These are phyloP conservation scores for Trichophyton schoenleinii DNA, from an alignment of 2,329 filamentous ascomycete species.

Conservation along the genomic window DNA sequence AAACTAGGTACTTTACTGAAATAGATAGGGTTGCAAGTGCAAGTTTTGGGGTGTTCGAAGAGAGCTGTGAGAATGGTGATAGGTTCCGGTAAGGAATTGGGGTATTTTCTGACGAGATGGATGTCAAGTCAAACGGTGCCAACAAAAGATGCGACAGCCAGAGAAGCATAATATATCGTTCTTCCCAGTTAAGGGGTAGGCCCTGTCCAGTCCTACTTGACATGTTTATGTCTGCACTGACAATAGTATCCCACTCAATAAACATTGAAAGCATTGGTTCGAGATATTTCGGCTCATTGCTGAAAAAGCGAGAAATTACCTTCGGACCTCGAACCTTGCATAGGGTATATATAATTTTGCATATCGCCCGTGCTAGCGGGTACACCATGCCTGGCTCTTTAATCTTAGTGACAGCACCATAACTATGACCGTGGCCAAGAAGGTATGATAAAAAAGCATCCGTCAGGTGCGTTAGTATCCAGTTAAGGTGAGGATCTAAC, in stretches of 20 bases:
- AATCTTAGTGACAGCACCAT: conserved; percentile 25
- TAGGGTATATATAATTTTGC: conserved; percentile 70
- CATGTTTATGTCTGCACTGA: conserved; percentile 10
- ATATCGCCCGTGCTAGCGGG: conserved; percentile 58
- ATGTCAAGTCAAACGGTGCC: conserved; percentile 79
- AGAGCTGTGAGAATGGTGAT: conserved; percentile 33
- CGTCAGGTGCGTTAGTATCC: conserved; percentile 61
- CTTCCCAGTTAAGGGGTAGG: conserved; percentile 60
- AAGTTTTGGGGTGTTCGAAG: conserved; percentile 53
- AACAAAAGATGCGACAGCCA: conserved; percentile 77
- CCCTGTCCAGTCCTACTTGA: conserved; percentile 14
- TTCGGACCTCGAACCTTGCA: conserved; percentile 93
- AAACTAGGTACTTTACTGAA: conserved; percentile 57
- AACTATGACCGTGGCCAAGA: conserved; percentile 28
- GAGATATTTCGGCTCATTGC: conserved; percentile 75
- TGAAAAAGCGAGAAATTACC: conserved; percentile 79
- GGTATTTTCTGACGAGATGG: conserved; percentile 52
- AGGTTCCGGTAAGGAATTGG: conserved; percentile 25
- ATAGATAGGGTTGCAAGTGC: conserved; percentile 58
- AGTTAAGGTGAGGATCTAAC: conserved; percentile 69
- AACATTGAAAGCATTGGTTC: conserved; percentile 67
- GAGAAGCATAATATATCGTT: conserved; percentile 72
- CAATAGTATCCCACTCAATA: conserved; percentile 42
- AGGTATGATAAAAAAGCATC: conserved; percentile 62
- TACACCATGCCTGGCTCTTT: conserved; percentile 16